Conservation (phyloP, 352 stramenopile species). For the Globisporangium heterothallicum region DNA sequence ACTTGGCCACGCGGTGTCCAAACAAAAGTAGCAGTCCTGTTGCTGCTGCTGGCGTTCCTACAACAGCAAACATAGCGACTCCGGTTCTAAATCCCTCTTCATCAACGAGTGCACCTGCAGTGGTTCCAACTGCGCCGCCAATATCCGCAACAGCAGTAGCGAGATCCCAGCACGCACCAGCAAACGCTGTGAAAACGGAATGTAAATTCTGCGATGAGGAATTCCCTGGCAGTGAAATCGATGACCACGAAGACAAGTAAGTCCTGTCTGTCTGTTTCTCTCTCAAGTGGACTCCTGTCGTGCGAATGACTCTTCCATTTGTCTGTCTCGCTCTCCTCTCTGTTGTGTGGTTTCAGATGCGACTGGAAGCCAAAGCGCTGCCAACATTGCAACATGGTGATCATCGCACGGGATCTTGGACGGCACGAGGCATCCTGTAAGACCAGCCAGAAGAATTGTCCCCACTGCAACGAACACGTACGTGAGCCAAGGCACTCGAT, state of each 20-base stretch:
- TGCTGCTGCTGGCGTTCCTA: too few relatives aligned
- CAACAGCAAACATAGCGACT: background rate
- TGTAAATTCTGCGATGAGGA: constrained; percentile 84
- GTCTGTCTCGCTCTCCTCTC: background rate
- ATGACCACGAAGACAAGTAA: constrained; percentile 59
- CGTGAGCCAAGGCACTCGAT: background rate
- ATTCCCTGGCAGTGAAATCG: constrained; percentile 40
- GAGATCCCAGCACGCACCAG: constrained; percentile 2
- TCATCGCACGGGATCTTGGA: constrained; percentile 56
- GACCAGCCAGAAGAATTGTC: constrained; percentile 53
- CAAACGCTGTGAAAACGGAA: constrained; percentile 33
- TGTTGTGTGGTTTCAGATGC: constrained; percentile 25
- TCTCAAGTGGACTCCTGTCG: too few relatives aligned
- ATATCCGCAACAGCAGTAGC: background rate
- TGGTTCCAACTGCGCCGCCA: constrained; percentile 4
- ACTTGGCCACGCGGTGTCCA: constrained; percentile 65
- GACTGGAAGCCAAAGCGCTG: constrained; percentile 77
- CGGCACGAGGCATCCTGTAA: constrained; percentile 70
- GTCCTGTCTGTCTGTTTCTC: constrained; percentile 1
- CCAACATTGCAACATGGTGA: constrained; percentile 80
- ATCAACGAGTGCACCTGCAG: background rate
- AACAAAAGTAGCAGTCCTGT: constrained; percentile 30
- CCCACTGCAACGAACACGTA: constrained; percentile 65
- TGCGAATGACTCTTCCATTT: too few relatives aligned
- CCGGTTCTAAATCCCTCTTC: background rate